Evolutionary conservation across 2,329 filamentous ascomycete species (phyloP), one percentile per base, ranked within the genome.

Genomic region (Botrytis porri): DNA sequence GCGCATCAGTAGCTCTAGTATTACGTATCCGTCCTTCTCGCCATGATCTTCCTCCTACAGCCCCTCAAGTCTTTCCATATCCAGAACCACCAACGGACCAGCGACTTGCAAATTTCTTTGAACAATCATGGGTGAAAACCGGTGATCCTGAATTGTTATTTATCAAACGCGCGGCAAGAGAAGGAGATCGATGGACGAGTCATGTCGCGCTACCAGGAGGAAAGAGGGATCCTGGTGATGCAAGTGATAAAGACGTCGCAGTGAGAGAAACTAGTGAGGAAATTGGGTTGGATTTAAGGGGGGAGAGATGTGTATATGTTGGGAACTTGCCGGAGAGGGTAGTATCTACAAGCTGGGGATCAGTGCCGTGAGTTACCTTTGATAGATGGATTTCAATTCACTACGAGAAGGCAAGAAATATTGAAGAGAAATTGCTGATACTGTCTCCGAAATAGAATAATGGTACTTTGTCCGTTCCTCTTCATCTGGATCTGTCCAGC

Each of bases 171-270:
- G 88, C 90, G 4, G 86, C 89, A 6, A 84, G 90, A 54, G 84
- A 86, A 71, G 89, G 90, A 12, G 90, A 93, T 80, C 84, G 89
- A 73, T 93, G 90, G 90, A 91, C 89, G 1, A 87, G 88, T 4
- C 90, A 93, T 82, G 87, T 92, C 73, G 90, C 90, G 0, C 81
- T 92, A 6, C 90, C 90, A 0, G 90, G 90, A 35, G 90, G 90
- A 2, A 90, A 90, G 78, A 83, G 89, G 75, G 90, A 93, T 76
- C 86, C 88, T 0, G 86, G 88, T 74, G 90, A 93, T 82, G 85
- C 82, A 64, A 85, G 89, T 75, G 90, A 92, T 78, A 82, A 85
- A 74, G 87, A 86, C 32, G 88, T 89, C 32, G 90, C 90, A 3
- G 83, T 91, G 69, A 83, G 90, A 72, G 90, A 93, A 79, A 86